These are phyloP conservation scores for Chaetomiaceae sp. DNA, from an alignment of 2,329 filamentous ascomycete genomes.

Conservation along the genomic window DNA sequence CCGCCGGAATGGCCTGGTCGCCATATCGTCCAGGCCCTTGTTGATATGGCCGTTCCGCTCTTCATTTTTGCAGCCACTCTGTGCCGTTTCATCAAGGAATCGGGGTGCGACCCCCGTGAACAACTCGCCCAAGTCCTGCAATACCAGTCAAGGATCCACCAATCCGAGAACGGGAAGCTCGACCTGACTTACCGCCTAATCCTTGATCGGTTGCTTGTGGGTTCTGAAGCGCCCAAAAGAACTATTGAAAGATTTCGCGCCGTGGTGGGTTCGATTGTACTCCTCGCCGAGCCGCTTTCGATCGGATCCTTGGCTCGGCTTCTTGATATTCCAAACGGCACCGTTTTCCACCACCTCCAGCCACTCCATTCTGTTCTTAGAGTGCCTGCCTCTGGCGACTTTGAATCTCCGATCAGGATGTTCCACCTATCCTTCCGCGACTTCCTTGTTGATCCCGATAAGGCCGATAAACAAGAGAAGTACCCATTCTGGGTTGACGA, in stretches of 20 bases:
- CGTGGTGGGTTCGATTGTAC: constrained; percentile 29
- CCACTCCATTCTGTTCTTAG: constrained; percentile 31
- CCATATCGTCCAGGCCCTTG: constrained; percentile 8
- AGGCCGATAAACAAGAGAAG: constrained; percentile 19
- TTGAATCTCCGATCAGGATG: constrained; percentile 24
- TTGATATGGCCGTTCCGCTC: constrained; percentile 21
- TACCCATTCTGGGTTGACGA: constrained; percentile 37
- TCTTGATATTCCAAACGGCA: constrained; percentile 17
- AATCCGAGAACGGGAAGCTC: constrained; percentile 15
- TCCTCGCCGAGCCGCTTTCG: constrained; percentile 29
- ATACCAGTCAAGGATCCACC: constrained; percentile 20
- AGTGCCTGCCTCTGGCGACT: constrained; percentile 15
- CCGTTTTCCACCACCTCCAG: constrained; percentile 22
- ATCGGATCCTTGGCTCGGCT: constrained; percentile 24
- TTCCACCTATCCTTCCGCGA: constrained; percentile 35
- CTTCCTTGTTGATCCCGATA: constrained; percentile 30
- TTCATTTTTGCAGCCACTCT: constrained; percentile 28
- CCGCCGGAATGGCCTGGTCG: constrained; percentile 16
- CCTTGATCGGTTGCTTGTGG: constrained; percentile 12
- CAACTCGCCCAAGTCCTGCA: constrained; percentile 3
- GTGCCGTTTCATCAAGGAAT: constrained; percentile 25
- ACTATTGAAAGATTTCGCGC: too few species aligned
- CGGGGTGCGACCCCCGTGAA: too few species aligned
- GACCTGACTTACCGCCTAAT: constrained; percentile 21
- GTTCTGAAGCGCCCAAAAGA: too few species aligned